These are phyloP conservation scores for Hymenoscyphus infarciens DNA, from an alignment of 2,329 filamentous ascomycete genomes.

Conservation along the genomic window DNA sequence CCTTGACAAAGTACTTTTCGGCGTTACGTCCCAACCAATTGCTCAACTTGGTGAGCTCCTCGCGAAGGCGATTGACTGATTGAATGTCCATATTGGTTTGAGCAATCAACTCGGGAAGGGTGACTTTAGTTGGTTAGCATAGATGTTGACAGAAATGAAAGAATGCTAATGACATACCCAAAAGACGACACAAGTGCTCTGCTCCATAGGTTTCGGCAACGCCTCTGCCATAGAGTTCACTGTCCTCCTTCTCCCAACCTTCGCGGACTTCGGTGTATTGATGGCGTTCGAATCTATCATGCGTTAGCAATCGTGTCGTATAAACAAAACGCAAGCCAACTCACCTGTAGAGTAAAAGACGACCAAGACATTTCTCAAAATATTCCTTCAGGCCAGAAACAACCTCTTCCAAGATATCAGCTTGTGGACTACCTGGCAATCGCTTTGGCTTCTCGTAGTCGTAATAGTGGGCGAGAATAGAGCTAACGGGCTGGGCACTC, in stretches of 20 bases:
- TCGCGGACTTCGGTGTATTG: constrained; percentile 80
- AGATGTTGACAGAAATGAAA: neutral
- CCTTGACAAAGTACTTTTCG: constrained; percentile 70
- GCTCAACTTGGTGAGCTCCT: constrained; percentile 84
- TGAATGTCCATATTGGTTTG: constrained; percentile 98
- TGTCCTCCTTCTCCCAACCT: constrained; percentile 59
- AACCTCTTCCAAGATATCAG: constrained; percentile 87
- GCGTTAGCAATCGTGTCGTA: constrained; percentile 25
- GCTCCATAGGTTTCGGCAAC: constrained; percentile 84
- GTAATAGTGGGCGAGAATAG: constrained; percentile 79
- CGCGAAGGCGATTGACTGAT: constrained; percentile 80
- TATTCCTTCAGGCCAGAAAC: constrained; percentile 84
- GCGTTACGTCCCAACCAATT: constrained; percentile 73
- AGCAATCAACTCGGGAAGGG: constrained; percentile 86
- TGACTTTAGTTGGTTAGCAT: constrained; percentile 52
- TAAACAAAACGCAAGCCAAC: constrained; percentile 18
- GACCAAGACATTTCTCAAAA: constrained; percentile 85
- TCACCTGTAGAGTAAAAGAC: constrained; percentile 80
- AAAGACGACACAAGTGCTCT: constrained; percentile 83
- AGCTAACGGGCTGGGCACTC: constrained; percentile 67
- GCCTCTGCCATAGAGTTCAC: constrained; percentile 65
- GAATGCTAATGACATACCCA: constrained; percentile 59
- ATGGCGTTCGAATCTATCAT: constrained; percentile 75
- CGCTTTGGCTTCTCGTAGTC: constrained; percentile 65
- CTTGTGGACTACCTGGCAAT: constrained; percentile 62